Evolutionary conservation across 140 eudicot species (phyloP).

Genomic region (Artemisia princeps): DNA sequence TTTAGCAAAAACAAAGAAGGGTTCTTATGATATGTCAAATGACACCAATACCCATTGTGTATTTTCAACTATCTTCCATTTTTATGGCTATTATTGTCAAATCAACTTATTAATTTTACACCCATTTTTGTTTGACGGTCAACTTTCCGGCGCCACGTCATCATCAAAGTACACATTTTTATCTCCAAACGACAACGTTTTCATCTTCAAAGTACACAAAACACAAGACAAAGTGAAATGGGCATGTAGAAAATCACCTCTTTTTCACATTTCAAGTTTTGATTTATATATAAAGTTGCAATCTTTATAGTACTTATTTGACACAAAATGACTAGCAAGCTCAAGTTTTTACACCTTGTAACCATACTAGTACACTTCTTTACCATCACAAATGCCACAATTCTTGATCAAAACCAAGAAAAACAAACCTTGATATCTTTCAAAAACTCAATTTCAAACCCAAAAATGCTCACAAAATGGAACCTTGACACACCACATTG

Average conservation of each 20-base stretch:
- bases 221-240: constrained; percentile 22
- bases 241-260: background rate
- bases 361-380: constrained; percentile 7
- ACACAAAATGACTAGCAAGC: constrained; percentile 18
- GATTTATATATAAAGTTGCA: background rate
- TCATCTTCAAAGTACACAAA: background rate
- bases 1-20: background rate
- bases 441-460: constrained; percentile 47
- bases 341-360: constrained; percentile 14
- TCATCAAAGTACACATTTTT: background rate
- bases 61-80: constrained; percentile 6
- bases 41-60: constrained; percentile 28
- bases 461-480: constrained; percentile 46
- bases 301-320: background rate
- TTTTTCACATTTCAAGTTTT: constrained; percentile 23
- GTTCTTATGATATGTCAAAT: constrained; percentile 21
- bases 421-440: constrained; percentile 36
- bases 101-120: background rate
- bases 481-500: constrained; percentile 42
- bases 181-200: constrained; percentile 20
- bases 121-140: constrained; percentile 26
- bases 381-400: constrained; percentile 14
- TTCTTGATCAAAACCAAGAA: constrained; percentile 32
- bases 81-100: constrained; percentile 27
- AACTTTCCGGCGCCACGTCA: constrained; percentile 24